Conservation (phyloP, 192 early-diverging fungal genomes). For the Podila epigama region DNA sequence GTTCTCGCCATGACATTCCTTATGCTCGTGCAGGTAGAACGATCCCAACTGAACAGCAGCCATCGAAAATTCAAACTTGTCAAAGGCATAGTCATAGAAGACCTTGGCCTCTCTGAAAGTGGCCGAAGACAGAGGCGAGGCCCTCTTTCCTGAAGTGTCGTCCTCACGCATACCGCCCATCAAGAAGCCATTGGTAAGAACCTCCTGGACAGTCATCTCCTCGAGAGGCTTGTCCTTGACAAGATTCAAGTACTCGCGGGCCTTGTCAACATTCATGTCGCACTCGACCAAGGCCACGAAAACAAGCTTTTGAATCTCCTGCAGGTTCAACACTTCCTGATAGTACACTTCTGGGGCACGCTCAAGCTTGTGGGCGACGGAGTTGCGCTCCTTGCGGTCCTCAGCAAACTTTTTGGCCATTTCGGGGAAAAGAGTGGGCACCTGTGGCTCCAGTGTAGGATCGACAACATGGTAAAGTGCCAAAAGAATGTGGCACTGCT, state of each 20-base stretch:
- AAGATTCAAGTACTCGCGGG: conserved; percentile 44
- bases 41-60: conserved; percentile 60
- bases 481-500: conserved; percentile 56
- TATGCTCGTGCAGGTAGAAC: conserved; percentile 57
- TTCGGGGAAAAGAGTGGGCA: conserved; percentile 55
- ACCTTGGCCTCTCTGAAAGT: conserved; percentile 56
- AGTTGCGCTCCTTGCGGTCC: conserved; percentile 58
- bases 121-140: conserved; percentile 52
- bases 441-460: conserved; percentile 53
- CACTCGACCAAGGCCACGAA: conserved; percentile 37
- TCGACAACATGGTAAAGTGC: conserved; percentile 59
- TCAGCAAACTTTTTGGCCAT: conserved; percentile 53
- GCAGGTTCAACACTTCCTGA: conserved; percentile 53
- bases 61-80: conserved; percentile 57
- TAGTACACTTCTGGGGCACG: conserved; percentile 43
- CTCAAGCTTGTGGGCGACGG: conserved; percentile 54
- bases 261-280: conserved; percentile 58
- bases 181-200: conserved; percentile 51
- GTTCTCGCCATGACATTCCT: conserved; percentile 54
- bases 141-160: conserved; percentile 31
- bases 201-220: conserved; percentile 51
- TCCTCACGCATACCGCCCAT: conserved; percentile 55
- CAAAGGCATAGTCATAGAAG: conserved; percentile 56
- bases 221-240: conserved; percentile 22
- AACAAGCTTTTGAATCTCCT: conserved; percentile 57